A percentile compares a stretch with the other conserved stretches of the same genome.
Conservation (phyloP, 331 rosid species). For the Rhamnella rubrinervis region DNA sequence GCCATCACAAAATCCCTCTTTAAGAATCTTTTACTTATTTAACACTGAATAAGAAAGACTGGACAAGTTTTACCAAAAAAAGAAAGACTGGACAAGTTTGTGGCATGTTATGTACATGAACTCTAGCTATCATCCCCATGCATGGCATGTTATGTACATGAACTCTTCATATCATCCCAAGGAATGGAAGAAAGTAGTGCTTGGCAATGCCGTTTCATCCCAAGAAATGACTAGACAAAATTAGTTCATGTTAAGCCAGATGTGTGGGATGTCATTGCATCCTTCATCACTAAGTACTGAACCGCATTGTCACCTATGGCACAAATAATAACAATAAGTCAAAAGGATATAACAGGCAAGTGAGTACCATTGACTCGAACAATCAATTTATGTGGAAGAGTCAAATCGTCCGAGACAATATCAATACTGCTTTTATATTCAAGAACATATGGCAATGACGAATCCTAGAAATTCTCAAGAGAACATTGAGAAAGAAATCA, state of each 20-base stretch:
- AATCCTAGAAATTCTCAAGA: constrained; percentile 56
- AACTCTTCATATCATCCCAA: no score
- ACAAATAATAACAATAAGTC: neutral
- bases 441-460: constrained; percentile 69
- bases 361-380: constrained; percentile 61
- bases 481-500: constrained; percentile 20
- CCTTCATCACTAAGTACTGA: constrained; percentile 15
- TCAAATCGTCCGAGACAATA: constrained; percentile 94
- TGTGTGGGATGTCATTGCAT: neutral
- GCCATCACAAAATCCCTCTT: no score
- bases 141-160: no score
- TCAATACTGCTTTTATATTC: constrained; percentile 56
- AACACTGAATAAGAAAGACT: no score
- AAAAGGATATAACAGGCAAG: constrained; percentile 23
- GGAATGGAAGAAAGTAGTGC: no score
- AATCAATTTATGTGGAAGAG: constrained; percentile 76
- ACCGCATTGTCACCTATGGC: neutral
- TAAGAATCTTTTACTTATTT: no score
- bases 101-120: no score
- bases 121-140: no score
- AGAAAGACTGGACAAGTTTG: no score
- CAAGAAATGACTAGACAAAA: no score
- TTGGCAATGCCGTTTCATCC: no score
- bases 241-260: neutral
- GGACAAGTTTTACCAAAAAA: no score